Evolutionary conservation across 495 filamentous ascomycete genomes (phyloP).

Genomic region (Bombardia bombarda): DNA sequence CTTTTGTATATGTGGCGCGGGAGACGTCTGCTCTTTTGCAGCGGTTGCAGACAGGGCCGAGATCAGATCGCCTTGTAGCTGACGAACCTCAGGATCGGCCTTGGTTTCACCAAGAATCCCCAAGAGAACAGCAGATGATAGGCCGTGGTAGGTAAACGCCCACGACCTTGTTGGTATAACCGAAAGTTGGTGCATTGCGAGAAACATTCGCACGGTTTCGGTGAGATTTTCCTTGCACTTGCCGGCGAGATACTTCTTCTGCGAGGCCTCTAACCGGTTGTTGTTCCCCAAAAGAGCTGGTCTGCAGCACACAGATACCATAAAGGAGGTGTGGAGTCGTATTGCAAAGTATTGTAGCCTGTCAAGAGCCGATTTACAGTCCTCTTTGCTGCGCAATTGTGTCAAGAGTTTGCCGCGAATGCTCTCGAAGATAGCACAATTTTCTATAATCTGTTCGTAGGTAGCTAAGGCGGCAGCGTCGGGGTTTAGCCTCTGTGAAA

Average conservation of each 20-base stretch:
- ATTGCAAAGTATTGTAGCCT: slow-evolving; percentile 47
- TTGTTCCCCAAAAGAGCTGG: slow-evolving; percentile 41
- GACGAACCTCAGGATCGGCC: slow-evolving; percentile 44
- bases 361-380: slow-evolving; percentile 46
- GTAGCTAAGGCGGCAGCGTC: slow-evolving; percentile 37
- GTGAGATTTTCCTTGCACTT: slow-evolving; percentile 54
- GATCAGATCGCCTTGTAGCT: slow-evolving; percentile 48
- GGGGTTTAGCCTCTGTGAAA: slow-evolving; percentile 42
- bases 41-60: slow-evolving; percentile 47
- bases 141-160: slow-evolving; percentile 57
- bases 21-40: slow-evolving; percentile 41
- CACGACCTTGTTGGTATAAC: slow-evolving; percentile 57
- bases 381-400: slow-evolving; percentile 40
- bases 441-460: slow-evolving; percentile 39
- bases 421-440: slow-evolving; percentile 38
- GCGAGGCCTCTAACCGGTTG: slow-evolving; percentile 26
- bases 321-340: slow-evolving; percentile 46
- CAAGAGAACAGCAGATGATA: slow-evolving; percentile 57
- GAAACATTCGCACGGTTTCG: slow-evolving; percentile 60
- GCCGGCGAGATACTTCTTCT: slow-evolving; percentile 41
- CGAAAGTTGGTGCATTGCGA: slow-evolving; percentile 59
- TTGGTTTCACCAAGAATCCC: slow-evolving; percentile 57
- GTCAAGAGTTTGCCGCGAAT: slow-evolving; percentile 35
- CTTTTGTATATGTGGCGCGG: slow-evolving; percentile 35
- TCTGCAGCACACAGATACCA: slow-evolving; percentile 47